Evolutionary conservation across 495 filamentous ascomycete genomes (phyloP).

Genomic region (Penicillium verhagenii): DNA sequence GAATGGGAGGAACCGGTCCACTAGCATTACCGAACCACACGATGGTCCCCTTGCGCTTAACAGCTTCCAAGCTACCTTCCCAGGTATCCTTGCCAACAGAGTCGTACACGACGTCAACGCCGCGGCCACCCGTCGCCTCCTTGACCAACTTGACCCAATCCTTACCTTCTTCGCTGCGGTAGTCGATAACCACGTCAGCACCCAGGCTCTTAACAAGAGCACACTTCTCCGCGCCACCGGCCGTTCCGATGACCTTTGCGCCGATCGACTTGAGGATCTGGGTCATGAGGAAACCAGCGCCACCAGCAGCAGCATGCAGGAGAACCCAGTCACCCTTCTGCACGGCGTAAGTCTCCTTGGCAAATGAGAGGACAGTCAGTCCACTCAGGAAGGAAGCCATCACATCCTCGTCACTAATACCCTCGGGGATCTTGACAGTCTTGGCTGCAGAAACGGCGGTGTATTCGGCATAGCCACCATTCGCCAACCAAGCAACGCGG

Average conservation of each 20-base stretch:
- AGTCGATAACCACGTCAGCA: conserved; percentile 73
- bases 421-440: conserved; percentile 62
- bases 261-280: conserved; percentile 74
- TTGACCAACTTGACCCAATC: conserved; percentile 63
- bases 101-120: conserved; percentile 83
- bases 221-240: conserved; percentile 70
- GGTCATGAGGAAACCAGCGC: conserved; percentile 74
- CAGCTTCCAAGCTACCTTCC: conserved; percentile 73
- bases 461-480: conserved; percentile 74
- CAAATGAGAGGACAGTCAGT: conserved; percentile 79
- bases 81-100: conserved; percentile 87
- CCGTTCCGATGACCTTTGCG: conserved; percentile 81
- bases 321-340: conserved; percentile 80
- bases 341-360: conserved; percentile 73
- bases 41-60: conserved; percentile 81
- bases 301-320: conserved; percentile 88
- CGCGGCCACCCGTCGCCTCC: conserved; percentile 68
- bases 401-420: conserved; percentile 58
- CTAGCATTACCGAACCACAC: conserved; percentile 87
- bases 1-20: conserved; percentile 75
- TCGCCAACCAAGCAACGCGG: conserved; percentile 64
- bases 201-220: conserved; percentile 65
- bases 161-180: conserved; percentile 60
- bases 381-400: conserved; percentile 77
- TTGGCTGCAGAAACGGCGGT: conserved; percentile 57